These are phyloP conservation scores for Eimeria zaria DNA, from an alignment of 169 alveolate genomes.

Conservation along the genomic window DNA sequence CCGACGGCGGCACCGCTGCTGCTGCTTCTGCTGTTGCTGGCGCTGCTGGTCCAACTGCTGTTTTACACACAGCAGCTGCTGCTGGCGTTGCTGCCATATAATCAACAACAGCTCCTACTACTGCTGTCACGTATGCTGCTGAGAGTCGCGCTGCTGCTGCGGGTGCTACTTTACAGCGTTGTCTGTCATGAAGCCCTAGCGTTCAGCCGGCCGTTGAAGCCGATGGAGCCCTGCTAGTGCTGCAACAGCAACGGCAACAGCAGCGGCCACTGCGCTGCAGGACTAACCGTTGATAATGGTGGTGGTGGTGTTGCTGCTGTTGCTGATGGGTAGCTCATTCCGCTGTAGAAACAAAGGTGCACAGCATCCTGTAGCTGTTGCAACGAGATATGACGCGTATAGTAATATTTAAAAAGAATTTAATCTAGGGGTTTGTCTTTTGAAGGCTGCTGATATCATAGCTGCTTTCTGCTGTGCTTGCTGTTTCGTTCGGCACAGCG, in stretches of 20 bases:
- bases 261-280: neutral
- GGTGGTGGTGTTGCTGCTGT: neutral
- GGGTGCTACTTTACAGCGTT: neutral
- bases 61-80: neutral
- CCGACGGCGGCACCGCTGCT: neutral
- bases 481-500: conserved; percentile 14
- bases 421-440: neutral
- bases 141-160: neutral
- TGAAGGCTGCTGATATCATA: neutral
- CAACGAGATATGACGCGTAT: too few relatives aligned
- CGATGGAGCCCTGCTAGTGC: neutral
- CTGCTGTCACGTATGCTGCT: neutral
- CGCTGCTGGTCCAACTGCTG: conserved; percentile 1
- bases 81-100: neutral
- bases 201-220: neutral
- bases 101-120: neutral
- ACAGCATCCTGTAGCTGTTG: too few relatives aligned
- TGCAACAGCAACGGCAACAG: conserved; percentile 1
- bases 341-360: neutral
- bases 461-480: conserved; percentile 30
- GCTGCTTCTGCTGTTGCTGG: conserved; percentile 5
- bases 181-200: neutral
- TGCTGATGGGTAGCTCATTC: neutral
- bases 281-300: too few relatives aligned
- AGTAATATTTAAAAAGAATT: too few relatives aligned